Evolutionary conservation across 257 asterid genomes (phyloP).

Genomic region (Nicotiana tomentosiformis): DNA sequence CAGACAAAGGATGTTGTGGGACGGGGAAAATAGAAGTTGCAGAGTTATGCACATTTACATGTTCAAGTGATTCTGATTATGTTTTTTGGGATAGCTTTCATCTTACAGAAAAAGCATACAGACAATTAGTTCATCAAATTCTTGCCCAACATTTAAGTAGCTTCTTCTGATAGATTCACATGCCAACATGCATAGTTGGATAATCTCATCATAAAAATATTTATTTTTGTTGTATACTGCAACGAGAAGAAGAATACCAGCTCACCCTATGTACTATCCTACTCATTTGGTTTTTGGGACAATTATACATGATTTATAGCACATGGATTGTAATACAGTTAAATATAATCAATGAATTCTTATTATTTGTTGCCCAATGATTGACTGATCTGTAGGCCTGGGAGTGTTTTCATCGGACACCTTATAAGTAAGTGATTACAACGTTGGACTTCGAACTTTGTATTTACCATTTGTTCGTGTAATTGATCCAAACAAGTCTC

Average conservation of each 20-base stretch:
- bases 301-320: background rate
- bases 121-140: background rate
- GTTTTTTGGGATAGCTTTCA: slow-evolving; percentile 18
- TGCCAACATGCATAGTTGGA: background rate
- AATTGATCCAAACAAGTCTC: slow-evolving; percentile 57
- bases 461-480: slow-evolving; percentile 62
- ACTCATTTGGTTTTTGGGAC: background rate
- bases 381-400: background rate
- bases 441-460: slow-evolving; percentile 63
- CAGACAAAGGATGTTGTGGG: slow-evolving; percentile 14
- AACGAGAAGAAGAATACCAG: background rate
- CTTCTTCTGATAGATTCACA: background rate
- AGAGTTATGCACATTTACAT: slow-evolving; percentile 1
- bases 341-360: background rate
- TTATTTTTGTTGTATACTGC: background rate
- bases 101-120: slow-evolving; percentile 6
- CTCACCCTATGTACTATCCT: background rate
- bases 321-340: background rate
- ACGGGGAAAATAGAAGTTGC: slow-evolving; percentile 12
- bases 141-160: background rate
- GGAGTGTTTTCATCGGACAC: background rate
- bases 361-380: background rate
- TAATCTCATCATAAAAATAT: background rate
- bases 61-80: slow-evolving; percentile 2
- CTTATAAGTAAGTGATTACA: slow-evolving; percentile 23